Conservation (phyloP, 163 green algal genomes). For the Volvox carteri region DNA sequence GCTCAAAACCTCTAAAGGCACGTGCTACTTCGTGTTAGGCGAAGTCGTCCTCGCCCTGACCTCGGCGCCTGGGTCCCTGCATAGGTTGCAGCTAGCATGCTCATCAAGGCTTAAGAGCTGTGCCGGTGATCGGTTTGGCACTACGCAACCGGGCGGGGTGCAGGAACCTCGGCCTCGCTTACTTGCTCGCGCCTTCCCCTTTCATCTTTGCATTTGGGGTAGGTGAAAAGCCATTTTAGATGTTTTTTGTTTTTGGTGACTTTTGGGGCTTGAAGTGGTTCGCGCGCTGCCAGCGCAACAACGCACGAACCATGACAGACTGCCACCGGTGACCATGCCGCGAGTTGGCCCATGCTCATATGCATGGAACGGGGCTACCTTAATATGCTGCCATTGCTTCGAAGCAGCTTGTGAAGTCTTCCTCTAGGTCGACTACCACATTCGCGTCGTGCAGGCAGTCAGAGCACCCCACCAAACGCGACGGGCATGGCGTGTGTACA, state of each 20-base stretch:
- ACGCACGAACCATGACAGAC: slow-evolving; percentile 24
- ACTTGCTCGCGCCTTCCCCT: not conserved
- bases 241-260: not conserved
- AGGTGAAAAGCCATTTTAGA: not conserved
- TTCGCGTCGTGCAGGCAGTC: slow-evolving; percentile 1
- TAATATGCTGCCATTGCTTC: not conserved
- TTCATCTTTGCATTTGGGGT: not conserved
- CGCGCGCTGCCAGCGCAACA: slow-evolving; percentile 32
- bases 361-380: not conserved
- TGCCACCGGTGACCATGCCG: not conserved
- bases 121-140: not conserved
- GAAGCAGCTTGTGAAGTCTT: not conserved
- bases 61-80: not conserved
- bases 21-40: not conserved
- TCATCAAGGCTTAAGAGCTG: not conserved
- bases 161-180: not conserved
- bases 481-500: not conserved
- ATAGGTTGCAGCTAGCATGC: not conserved
- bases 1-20: not conserved
- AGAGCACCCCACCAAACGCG: not conserved
- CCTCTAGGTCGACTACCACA: not conserved
- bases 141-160: slow-evolving; percentile 9
- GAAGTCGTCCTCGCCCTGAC: not conserved
- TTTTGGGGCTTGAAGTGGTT: not conserved
- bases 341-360: not conserved